Base-by-base conservation (phyloP, 805 yeast genomes). In the Lipomyces mesembrius region DNA sequence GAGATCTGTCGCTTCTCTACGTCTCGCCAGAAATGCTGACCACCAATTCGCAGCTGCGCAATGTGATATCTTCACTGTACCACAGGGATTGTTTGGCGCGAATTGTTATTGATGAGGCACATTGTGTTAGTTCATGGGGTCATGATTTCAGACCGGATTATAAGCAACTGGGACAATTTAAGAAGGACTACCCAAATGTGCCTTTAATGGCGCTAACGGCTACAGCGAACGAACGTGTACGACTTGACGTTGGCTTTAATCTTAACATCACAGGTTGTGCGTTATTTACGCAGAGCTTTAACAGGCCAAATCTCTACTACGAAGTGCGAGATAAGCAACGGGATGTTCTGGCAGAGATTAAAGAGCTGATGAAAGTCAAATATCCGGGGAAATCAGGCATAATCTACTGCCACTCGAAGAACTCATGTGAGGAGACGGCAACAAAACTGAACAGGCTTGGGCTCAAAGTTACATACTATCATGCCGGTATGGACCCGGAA, bases 111-210 rank as follows among this genome's bases (percentile, higher is more conserved):
- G 99, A 95, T 79, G 99, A 92, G 76, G 99, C 99, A 0, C 99
- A 95, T 79, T 95, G 99, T 83, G 96, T 95, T 57, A 91, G 97
- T 61, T 89, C 96, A 11, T 95, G 99, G 99, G 99, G 99, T 25
- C 99, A 95, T 78, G 99, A 95, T 78, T 95, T 95, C 77, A 83
- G 99, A 61, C 98, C 98, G 0, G 98, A 95, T 77, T 95, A 95
- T 79, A 91, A 92, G 73, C 89, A 88, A 11, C 81, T 95, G 75
- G 85, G 87, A 46, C 84, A 83, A 71, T 90, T 95, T 77, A 92
- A 92, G 74, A 77, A 79, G 22, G 83, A 85, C 59, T 95, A 84
- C 75, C 96, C 97, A 0, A 84, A 83, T 61, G 86, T 92, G 4
- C 99, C 99, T 0, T 82, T 95, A 68, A 92, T 95, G 92, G 99